Percentiles rank a stretch among this genome's conserved stretches.
These are phyloP conservation scores for Umbilicus rupestris DNA, from an alignment of 164 flowering plant species.

Conservation along the genomic window DNA sequence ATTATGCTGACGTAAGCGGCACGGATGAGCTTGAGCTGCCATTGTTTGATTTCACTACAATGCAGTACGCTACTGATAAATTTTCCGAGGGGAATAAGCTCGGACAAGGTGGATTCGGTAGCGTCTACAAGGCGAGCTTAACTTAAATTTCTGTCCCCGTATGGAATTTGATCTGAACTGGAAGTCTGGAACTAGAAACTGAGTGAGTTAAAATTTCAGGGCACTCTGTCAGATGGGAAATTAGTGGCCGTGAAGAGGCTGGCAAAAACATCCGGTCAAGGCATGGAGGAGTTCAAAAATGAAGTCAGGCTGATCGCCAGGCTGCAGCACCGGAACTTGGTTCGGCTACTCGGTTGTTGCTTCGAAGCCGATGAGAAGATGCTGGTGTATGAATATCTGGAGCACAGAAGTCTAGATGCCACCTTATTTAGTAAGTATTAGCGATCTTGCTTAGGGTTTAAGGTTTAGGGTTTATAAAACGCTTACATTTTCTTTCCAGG, in stretches of 20 bases:
- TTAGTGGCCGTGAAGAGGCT: slow-evolving; percentile 63
- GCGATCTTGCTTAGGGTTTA: neutral
- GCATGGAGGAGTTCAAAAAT: slow-evolving; percentile 52
- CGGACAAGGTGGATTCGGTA: slow-evolving; percentile 72
- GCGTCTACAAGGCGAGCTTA: slow-evolving; percentile 52
- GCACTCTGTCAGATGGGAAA: slow-evolving; percentile 30
- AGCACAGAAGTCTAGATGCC: slow-evolving; percentile 48
- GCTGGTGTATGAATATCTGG: slow-evolving; percentile 58
- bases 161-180: too few species aligned
- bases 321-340: slow-evolving; percentile 72
- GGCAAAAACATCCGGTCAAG: slow-evolving; percentile 48
- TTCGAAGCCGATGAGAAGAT: slow-evolving; percentile 48
- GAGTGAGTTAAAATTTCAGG: slow-evolving; percentile 20
- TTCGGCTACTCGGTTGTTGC: slow-evolving; percentile 57
- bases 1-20: slow-evolving; percentile 19
- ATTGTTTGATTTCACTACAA: slow-evolving; percentile 30
- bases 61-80: slow-evolving; percentile 34
- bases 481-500: slow-evolving; percentile 13
- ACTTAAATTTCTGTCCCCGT: too few species aligned
- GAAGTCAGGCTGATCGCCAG: slow-evolving; percentile 51
- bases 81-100: slow-evolving; percentile 43
- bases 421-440: slow-evolving; percentile 38
- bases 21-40: slow-evolving; percentile 41
- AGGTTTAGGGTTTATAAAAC: neutral
- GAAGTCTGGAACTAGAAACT: too few species aligned